Percentiles rank a stretch among this genome's conserved stretches.
phyloP scores from a whole-genome alignment of 768 basidiomycete species.

The Lactifluus rugatus region DNA sequence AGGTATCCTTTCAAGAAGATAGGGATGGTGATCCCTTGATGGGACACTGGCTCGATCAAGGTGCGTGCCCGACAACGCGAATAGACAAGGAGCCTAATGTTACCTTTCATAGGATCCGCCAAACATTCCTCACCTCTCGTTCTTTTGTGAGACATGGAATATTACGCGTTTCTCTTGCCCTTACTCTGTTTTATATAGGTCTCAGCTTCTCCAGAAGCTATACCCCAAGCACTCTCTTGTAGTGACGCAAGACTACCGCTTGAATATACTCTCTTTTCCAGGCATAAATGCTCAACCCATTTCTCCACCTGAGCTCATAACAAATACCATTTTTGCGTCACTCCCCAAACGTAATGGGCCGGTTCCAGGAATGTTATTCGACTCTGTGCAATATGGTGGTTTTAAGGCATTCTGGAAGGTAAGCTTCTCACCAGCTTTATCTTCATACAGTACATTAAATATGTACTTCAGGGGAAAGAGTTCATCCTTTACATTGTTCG shows the following conservation, averaged over 20 bases:
- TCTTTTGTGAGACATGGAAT: conserved; percentile 12
- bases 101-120: conserved; percentile 36
- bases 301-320: conserved; percentile 41
- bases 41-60: conserved; percentile 42
- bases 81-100: not conserved
- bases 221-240: conserved; percentile 58
- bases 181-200: conserved; percentile 28
- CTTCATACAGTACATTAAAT: not conserved
- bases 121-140: conserved; percentile 38
- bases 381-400: conserved; percentile 43
- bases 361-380: conserved; percentile 43
- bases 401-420: conserved; percentile 54
- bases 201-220: conserved; percentile 37
- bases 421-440: conserved; percentile 19
- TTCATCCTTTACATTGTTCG: conserved; percentile 21
- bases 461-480: not conserved
- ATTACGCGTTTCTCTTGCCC: not conserved
- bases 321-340: conserved; percentile 40
- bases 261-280: conserved; percentile 45
- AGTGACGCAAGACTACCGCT: conserved; percentile 36
- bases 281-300: conserved; percentile 36
- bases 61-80: conserved; percentile 26
- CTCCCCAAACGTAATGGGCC: conserved; percentile 31
- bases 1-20: conserved; percentile 35
- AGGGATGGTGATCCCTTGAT: conserved; percentile 33